phyloP scores from a whole-genome alignment of 2,329 filamentous ascomycete species.

The Ophiostoma sp. region DNA sequence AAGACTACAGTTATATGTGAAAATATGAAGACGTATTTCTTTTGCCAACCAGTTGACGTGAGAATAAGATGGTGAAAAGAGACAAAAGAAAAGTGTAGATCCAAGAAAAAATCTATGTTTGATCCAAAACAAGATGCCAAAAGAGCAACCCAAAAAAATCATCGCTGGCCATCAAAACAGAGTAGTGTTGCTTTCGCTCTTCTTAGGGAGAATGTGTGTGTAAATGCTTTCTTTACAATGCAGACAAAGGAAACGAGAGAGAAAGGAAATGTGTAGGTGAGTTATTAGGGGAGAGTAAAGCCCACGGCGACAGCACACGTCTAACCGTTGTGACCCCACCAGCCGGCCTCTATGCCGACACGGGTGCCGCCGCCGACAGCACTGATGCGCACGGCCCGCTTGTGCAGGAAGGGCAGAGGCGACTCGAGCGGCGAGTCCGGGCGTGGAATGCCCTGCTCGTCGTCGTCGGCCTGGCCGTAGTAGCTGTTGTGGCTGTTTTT shows the following conservation, averaged over 20 bases:
- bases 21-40: neutral
- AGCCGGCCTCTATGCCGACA: slow-evolving; percentile 33
- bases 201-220: neutral
- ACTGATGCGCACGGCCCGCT: slow-evolving; percentile 40
- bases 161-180: slow-evolving; percentile 13
- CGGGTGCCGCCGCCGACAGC: slow-evolving; percentile 36
- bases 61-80: neutral
- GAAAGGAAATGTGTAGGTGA: neutral
- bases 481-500: neutral
- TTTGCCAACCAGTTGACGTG: slow-evolving; percentile 16
- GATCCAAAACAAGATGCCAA: neutral
- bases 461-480: slow-evolving; percentile 10
- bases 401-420: slow-evolving; percentile 34
- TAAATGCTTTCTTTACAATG: slow-evolving; percentile 6
- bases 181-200: neutral
- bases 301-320: neutral
- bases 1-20: slow-evolving; percentile 7
- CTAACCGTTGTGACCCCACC: slow-evolving; percentile 36
- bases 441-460: slow-evolving; percentile 33
- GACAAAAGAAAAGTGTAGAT: neutral
- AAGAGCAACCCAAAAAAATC: neutral
- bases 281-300: neutral
- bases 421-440: slow-evolving; percentile 38
- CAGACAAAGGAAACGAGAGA: slow-evolving; percentile 16
- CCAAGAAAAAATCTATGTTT: neutral